Evolutionary conservation across 1,284 basidiomycete species (phyloP).

Genomic region (Trametes polyzona): DNA sequence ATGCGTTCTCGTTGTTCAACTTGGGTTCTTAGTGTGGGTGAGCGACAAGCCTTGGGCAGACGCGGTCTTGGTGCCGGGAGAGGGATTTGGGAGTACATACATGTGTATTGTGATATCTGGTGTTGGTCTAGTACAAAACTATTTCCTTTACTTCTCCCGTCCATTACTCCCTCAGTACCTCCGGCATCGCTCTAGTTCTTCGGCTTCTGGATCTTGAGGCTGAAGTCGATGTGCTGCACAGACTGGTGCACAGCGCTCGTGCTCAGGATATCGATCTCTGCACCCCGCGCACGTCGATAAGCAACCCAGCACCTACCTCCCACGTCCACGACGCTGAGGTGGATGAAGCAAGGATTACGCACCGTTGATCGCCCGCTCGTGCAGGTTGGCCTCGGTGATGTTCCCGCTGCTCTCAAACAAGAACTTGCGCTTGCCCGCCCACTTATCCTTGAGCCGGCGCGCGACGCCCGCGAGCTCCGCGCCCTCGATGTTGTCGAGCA

Average conservation of each 20-base stretch:
- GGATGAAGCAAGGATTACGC: constrained; percentile 30
- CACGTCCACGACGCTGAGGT: not conserved
- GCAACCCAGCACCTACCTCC: constrained; percentile 18
- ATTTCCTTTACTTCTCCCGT: constrained; percentile 2
- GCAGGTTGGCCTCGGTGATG: constrained; percentile 84
- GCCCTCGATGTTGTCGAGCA: constrained; percentile 96
- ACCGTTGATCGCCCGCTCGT: constrained; percentile 78
- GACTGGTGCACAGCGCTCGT: constrained; percentile 94
- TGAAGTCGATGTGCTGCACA: constrained; percentile 91
- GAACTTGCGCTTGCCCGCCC: constrained; percentile 81
- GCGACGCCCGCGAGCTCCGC: constrained; percentile 71
- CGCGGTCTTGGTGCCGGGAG: too few relatives aligned
- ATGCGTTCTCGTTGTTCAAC: constrained; percentile 71
- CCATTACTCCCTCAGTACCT: not conserved
- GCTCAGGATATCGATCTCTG: constrained; percentile 93
- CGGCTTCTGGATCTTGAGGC: constrained; percentile 85
- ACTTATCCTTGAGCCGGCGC: constrained; percentile 72
- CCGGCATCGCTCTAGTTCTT: constrained; percentile 20
- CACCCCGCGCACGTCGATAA: too few relatives aligned
- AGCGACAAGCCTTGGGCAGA: too few relatives aligned
- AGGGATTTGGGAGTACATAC: constrained; percentile 13
- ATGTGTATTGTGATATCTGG: constrained; percentile 6
- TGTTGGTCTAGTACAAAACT: not conserved
- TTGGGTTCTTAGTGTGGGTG: constrained; percentile 19
- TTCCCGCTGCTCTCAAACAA: constrained; percentile 92